A percentile compares a stretch with the other conserved stretches of the same genome.
Conservation (phyloP, 768 basidiomycete genomes). For the Russula virescens region DNA sequence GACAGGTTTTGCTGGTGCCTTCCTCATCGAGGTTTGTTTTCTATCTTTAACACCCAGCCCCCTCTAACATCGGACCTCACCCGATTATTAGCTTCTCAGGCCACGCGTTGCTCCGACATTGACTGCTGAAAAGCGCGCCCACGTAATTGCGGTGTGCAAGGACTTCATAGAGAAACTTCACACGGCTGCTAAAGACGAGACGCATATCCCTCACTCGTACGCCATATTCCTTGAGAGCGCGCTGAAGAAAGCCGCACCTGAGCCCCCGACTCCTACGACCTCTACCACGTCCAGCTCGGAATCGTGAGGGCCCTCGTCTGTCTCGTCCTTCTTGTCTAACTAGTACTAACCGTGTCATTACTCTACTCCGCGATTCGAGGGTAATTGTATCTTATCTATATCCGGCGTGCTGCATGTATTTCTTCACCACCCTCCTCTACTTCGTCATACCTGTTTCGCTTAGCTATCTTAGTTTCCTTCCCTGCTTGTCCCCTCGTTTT, state of each 20-base stretch:
- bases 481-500: neutral
- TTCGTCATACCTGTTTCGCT: neutral
- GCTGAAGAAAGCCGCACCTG: conserved; percentile 3
- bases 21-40: conserved; percentile 21
- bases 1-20: conserved; percentile 22
- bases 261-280: conserved; percentile 8
- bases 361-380: neutral
- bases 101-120: conserved; percentile 17
- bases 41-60: too few relatives aligned
- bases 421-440: neutral
- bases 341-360: neutral
- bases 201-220: conserved; percentile 17
- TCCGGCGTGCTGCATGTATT: conserved; percentile 1
- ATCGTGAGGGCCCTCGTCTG: too few relatives aligned
- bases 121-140: conserved; percentile 4
- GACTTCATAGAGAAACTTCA: neutral
- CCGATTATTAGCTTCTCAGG: conserved; percentile 14
- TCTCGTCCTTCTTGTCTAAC: conserved; percentile 1
- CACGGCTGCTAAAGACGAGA: conserved; percentile 11
- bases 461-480: too few relatives aligned
- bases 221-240: conserved; percentile 17
- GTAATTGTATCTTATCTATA: conserved; percentile 1
- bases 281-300: too few relatives aligned
- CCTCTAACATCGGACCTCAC: neutral
- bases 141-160: neutral